Evolutionary conservation across 2,329 filamentous ascomycete genomes (phyloP).

Genomic region (Paraphaeosphaeria sporulosa): DNA sequence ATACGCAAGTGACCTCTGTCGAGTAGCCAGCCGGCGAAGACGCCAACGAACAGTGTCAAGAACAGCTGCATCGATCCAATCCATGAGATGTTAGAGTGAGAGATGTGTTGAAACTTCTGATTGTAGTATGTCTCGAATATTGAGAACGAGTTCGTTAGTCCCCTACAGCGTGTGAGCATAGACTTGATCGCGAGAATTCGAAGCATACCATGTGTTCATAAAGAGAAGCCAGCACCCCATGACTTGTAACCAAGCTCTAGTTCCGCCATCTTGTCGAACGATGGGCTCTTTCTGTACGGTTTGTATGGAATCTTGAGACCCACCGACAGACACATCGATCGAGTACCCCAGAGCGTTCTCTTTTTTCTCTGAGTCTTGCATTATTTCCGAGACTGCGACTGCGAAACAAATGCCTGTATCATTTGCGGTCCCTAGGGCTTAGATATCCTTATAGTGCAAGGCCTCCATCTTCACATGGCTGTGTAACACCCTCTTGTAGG

Average conservation of each 20-base stretch:
- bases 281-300: neutral
- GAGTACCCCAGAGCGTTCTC: neutral
- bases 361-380: neutral
- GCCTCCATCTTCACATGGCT: neutral
- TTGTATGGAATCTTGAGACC: neutral
- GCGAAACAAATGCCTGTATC: too few species aligned
- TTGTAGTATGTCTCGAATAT: conserved; percentile 34
- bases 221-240: conserved; percentile 22
- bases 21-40: conserved; percentile 56
- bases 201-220: conserved; percentile 15
- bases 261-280: conserved; percentile 18
- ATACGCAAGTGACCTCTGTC: conserved; percentile 57
- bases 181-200: too few species aligned
- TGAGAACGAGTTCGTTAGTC: conserved; percentile 27
- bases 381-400: neutral
- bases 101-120: conserved; percentile 14
- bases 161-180: conserved; percentile 1
- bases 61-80: conserved; percentile 58
- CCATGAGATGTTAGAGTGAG: conserved; percentile 55
- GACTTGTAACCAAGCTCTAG: conserved; percentile 19
- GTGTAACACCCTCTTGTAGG: neutral
- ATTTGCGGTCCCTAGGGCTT: neutral
- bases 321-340: neutral
- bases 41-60: conserved; percentile 57
- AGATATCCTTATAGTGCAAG: neutral